Evolutionary conservation across 345 rosid genomes (phyloP).

Genomic region (Hypericum perforatum): DNA sequence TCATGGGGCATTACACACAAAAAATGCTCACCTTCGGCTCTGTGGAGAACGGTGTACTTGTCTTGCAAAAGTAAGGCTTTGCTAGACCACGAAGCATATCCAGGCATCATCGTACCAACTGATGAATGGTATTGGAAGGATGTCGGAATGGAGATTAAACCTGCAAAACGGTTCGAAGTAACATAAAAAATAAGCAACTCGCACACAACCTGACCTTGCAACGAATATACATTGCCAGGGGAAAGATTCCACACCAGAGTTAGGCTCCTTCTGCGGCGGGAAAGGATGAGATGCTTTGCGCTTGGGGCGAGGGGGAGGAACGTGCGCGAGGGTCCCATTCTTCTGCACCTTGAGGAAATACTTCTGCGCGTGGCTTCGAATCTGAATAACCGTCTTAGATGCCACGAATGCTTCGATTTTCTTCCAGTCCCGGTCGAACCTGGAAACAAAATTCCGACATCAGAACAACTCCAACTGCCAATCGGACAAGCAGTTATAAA

Average conservation of each 20-base stretch:
- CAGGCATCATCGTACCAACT: constrained; percentile 30
- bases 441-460: constrained; percentile 23
- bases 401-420: constrained; percentile 97
- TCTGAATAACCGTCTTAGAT: constrained; percentile 94
- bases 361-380: constrained; percentile 97
- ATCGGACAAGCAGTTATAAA: too few species aligned
- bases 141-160: constrained; percentile 49
- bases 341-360: constrained; percentile 94
- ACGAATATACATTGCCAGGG: neutral
- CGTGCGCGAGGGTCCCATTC: constrained; percentile 81
- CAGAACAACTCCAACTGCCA: constrained; percentile 2
- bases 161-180: constrained; percentile 23
- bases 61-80: constrained; percentile 36
- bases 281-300: constrained; percentile 95
- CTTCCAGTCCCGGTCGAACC: constrained; percentile 99
- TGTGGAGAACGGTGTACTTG: constrained; percentile 38
- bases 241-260: constrained; percentile 37
- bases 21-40: constrained; percentile 44
- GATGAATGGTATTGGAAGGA: constrained; percentile 42
- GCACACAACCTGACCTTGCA: too few species aligned
- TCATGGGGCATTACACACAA: too few species aligned
- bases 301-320: constrained; percentile 96
- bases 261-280: constrained; percentile 89
- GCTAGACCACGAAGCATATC: constrained; percentile 40
- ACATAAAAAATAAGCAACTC: constrained; percentile 7